Base-by-base conservation (phyloP, 2,329 filamentous ascomycete species). In the Orbilia javanica region DNA sequence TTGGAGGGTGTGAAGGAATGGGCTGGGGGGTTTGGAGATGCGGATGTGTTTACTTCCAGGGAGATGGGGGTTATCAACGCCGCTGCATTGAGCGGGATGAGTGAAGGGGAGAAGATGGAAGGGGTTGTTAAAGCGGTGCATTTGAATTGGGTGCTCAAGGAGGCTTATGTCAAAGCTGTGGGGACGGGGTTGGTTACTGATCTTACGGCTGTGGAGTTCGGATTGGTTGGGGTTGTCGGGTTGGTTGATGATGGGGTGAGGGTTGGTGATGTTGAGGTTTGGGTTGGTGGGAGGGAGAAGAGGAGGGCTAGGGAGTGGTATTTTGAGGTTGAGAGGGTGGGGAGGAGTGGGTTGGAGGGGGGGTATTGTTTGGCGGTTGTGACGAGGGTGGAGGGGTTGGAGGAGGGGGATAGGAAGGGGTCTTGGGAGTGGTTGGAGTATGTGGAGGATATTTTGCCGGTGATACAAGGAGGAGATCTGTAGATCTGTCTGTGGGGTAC, bases 111-210 rank as follows among this genome's bases (percentile, higher is more conserved):
- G 22, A 29, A 31, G 25, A 27, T 46, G 36, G 44, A 44, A 20
- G 74, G 60, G 44, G 53, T 73, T 10, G 78, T 81, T 6, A 80
- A 75, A 60, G 70, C 67, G 68, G 39, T 82, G 39, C 81, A 81
- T 36, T 69, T 81, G 55, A 70, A 80, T 63, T 82, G 81, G 81
- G 77, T 76, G 18, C 15, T 81, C 39, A 82, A 82, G 60, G 81
- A 82, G 48, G 81, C 81, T 27, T 82, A 81, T 67, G 80, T 80
- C 39, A 82, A 82, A 69, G 81, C 81, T 39, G 69, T 81, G 7
- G 81, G 81, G 10, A 81, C 80, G 1, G 81, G 81, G 13, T 55
- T 82, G 36, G 80, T 81, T 22, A 79, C 76, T 27, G 78, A 82
- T 46, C 62, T 82, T 10, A 72, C 73, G 57, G 74, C 63, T 34